Conservation (phyloP, 768 basidiomycete genomes). For the Tricholoma sp. region DNA sequence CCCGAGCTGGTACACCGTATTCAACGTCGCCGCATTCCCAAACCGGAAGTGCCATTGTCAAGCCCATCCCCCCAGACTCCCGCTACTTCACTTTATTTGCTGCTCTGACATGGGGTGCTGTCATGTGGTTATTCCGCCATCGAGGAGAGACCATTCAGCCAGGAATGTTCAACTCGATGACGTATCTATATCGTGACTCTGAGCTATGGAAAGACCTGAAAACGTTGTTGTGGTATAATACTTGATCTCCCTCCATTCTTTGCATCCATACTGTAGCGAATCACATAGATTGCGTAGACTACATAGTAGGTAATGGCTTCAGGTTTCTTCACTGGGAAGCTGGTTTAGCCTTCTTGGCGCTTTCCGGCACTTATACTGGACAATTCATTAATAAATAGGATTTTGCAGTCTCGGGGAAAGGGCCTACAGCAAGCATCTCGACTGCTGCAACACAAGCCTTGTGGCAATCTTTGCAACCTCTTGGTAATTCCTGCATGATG, state of each 20-base stretch:
- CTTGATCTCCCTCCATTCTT: conserved; percentile 31
- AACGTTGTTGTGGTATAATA: conserved; percentile 92
- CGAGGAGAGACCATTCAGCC: conserved; percentile 89
- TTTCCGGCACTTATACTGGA: conserved; percentile 59
- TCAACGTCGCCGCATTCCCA: conserved; percentile 38
- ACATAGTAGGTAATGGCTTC: conserved; percentile 5
- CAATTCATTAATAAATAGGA: conserved; percentile 8
- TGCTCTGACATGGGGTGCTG: conserved; percentile 87
- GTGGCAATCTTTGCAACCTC: conserved; percentile 45
- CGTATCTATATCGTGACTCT: conserved; percentile 91
- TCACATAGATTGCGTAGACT: not conserved
- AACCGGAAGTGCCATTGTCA: conserved; percentile 37
- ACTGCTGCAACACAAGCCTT: conserved; percentile 62
- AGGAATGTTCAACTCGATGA: conserved; percentile 96
- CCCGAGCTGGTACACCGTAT: conserved; percentile 61
- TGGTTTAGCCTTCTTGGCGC: conserved; percentile 49
- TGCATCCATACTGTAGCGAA: conserved; percentile 1
- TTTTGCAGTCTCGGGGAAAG: not conserved
- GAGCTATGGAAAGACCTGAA: conserved; percentile 77
- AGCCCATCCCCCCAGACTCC: conserved; percentile 80
- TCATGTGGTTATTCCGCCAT: conserved; percentile 95
- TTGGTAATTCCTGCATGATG: conserved; percentile 38
- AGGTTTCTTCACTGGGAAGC: conserved; percentile 24
- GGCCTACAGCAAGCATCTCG: conserved; percentile 60
- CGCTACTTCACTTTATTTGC: conserved; percentile 84